Base-by-base conservation (phyloP, 1,284 basidiomycete species). In the Leccinum pallidistipes region DNA sequence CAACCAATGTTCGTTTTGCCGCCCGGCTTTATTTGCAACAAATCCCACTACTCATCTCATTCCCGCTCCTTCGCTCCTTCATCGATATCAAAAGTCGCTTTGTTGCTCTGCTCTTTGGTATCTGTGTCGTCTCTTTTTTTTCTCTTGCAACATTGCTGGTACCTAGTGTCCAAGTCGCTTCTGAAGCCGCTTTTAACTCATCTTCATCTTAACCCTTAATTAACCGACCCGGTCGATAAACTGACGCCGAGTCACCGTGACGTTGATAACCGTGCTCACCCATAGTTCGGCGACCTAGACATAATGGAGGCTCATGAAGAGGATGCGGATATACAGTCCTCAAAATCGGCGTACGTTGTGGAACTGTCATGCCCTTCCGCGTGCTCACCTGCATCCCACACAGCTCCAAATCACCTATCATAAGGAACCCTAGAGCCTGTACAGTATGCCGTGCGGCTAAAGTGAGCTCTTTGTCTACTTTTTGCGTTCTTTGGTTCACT, bases 371-470 rank as follows among this genome's bases (percentile, higher is more conserved):
- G 38, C 43, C 62, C 50, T 61, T 40, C 53, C 67, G 56, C 50
- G 50, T 40, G 21, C 56, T 58, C 31, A 70, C 58, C 50, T 34
- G 32, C 57, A 45, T 50, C 50, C 34, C 43, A 56, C 56, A 43
- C 65, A 80, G 81, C 55, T 68, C 78, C 52, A 85, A 83, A 69
- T 63, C 82, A 18, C 86, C 87, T 59, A 82, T 91, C 58, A 79
- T 87, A 55, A 81, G 90, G 68, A 89, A 89, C 58, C 88, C 90
- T 56, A 79, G 91, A 56, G 90, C 90, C 27, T 92, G 90, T 72
- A 91, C 88, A 49, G 89, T 91, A 68, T 93, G 91, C 75, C 85
- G 91, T 54, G 82, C 84, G 57, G 91, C 91, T 68, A 93, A 93
- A 84, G 91, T 88, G 71, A 47, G 71, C 66, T 56, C 57, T 67